Evolutionary conservation across 1,139 yeast species (phyloP).

Genomic region (Nakaseomyces delphensis): DNA sequence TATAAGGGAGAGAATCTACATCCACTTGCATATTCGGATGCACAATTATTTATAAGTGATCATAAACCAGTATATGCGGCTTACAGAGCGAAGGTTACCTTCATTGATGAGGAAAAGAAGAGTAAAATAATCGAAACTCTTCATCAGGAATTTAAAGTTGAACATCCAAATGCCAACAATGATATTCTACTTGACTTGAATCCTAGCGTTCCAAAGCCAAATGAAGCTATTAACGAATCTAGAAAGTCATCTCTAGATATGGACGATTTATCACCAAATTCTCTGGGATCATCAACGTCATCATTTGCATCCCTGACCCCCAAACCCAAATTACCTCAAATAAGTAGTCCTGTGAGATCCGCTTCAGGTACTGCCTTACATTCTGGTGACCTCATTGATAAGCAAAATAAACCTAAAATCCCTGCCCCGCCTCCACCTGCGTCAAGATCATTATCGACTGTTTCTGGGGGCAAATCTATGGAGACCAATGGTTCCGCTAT

Average conservation of each 20-base stretch:
- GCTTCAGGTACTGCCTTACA: slow-evolving; percentile 7
- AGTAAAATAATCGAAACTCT: slow-evolving; percentile 43
- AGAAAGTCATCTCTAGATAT: neutral
- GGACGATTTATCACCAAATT: neutral
- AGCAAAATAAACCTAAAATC: slow-evolving; percentile 15
- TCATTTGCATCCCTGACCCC: slow-evolving; percentile 6
- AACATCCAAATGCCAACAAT: slow-evolving; percentile 22
- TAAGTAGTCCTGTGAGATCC: slow-evolving; percentile 8
- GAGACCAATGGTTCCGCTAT: neutral
- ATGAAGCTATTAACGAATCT: neutral
- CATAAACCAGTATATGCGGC: slow-evolving; percentile 88
- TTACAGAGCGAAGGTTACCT: slow-evolving; percentile 52
- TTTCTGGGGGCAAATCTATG: neutral
- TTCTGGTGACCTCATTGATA: neutral
- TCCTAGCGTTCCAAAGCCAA: neutral
- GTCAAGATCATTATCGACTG: slow-evolving; percentile 3
- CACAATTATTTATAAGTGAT: slow-evolving; percentile 60
- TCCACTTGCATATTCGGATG: slow-evolving; percentile 53
- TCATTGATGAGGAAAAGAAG: slow-evolving; percentile 52
- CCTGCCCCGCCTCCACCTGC: slow-evolving; percentile 31
- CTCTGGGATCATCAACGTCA: neutral
- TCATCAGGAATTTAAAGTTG: slow-evolving; percentile 41
- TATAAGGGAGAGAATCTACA: slow-evolving; percentile 46
- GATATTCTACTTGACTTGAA: neutral
- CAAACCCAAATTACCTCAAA: slow-evolving; percentile 13